Evolutionary conservation across 108 stramenopile species (phyloP), one percentile per base, ranked within the genome.

Genomic region (Aurantiochytrium sp.): DNA sequence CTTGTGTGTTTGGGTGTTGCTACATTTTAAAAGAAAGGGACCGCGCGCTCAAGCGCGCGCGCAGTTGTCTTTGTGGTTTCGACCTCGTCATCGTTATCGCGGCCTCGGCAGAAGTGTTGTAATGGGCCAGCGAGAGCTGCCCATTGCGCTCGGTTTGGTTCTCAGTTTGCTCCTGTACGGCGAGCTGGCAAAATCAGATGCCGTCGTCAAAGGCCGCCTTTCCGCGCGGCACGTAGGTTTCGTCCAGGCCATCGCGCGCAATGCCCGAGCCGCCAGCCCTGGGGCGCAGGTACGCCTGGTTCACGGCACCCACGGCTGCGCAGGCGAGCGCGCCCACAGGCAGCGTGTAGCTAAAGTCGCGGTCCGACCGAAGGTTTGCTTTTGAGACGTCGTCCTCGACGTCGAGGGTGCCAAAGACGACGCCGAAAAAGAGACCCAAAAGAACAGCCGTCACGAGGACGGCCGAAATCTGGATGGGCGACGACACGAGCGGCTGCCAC

Each of bases 181-280:
- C n/a, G n/a, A n/a, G n/a, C n/a, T n/a, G n/a, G n/a, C n/a, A n/a
- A n/a, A n/a, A n/a, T n/a, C 32, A 81, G 45, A 81, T 81, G 42
- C 73, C 73, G 32, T 81, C 73, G 45, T 81, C 73, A 48, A 48
- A 81, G 39, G 73, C 73, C 8, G 73, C 73, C 45, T 81, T 81
- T 6, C 73, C 73, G 6, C 73, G 73, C 17, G 73, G 73, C 39
- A 48, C 73, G 39, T 81, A 81, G n/a, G 21, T 24, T 24, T 41
- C 73, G 45, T 81, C 73, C n/a, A 81, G 73, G 24, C 45, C 73
- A 2, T 81, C 45, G 6, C 45, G 39, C 0, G 59, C 59, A 34
- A 65, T 8, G 0, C 73, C 45, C n/a, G n/a, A n/a, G 12, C 24
- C n/a, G 15, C 42, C 45, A 81, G 30, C n/a, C 12, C 24, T 6